phyloP scores from a whole-genome alignment of 345 rosid genomes.

The Chamaenerion angustifolium region DNA sequence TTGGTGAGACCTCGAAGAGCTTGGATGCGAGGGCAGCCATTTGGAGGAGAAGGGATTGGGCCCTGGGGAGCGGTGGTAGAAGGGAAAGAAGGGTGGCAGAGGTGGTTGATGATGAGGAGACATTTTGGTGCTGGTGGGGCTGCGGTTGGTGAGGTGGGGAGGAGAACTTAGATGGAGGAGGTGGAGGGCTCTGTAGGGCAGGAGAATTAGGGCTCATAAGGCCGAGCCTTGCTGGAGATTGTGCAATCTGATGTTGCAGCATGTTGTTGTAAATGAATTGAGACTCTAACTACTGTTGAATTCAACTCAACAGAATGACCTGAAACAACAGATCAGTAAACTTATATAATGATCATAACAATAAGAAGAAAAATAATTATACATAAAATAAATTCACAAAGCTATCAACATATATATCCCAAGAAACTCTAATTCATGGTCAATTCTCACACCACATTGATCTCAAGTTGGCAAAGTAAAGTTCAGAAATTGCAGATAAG shows the following conservation, averaged over 20 bases:
- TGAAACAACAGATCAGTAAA: no score
- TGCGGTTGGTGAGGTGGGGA: constrained; percentile 22
- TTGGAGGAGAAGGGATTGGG: constrained; percentile 73
- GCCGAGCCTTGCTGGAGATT: constrained; percentile 81
- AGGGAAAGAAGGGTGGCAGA: constrained; percentile 64
- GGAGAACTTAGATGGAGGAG: constrained; percentile 21
- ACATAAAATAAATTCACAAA: no score
- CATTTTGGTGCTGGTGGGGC: constrained; percentile 17
- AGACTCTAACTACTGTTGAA: not conserved
- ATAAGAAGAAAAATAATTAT: no score
- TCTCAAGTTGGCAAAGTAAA: no score
- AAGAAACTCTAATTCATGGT: no score
- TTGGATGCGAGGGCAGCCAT: constrained; percentile 62
- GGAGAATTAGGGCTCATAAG: constrained; percentile 69
- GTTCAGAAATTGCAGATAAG: no score
- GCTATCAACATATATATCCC: no score
- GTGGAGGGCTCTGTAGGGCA: constrained; percentile 49
- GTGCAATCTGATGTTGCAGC: constrained; percentile 77
- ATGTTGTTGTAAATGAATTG: constrained; percentile 10
- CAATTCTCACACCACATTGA: no score
- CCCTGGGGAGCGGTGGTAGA: constrained; percentile 83
- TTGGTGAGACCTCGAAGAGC: constrained; percentile 69
- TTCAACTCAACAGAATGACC: no score
- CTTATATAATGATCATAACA: no score
- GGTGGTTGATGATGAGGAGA: constrained; percentile 26